These are phyloP conservation scores for Diaporthe eres DNA, from an alignment of 2,329 filamentous ascomycete species.

Conservation along the genomic window DNA sequence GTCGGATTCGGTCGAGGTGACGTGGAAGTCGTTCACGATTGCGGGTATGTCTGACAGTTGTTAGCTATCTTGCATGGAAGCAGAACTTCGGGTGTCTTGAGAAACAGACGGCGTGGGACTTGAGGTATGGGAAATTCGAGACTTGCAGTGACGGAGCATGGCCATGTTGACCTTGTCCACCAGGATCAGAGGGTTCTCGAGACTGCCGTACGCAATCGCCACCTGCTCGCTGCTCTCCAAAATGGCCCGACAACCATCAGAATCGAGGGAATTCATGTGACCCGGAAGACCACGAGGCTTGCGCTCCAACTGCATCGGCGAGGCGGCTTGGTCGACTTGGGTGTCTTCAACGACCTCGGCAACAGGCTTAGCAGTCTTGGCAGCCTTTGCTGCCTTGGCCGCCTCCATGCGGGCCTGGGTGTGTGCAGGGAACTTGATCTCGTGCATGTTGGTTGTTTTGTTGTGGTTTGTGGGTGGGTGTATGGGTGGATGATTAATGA, in stretches of 20 bases:
- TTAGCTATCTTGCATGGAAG: background rate
- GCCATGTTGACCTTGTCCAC: background rate
- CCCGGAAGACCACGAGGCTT: background rate
- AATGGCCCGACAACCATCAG: background rate
- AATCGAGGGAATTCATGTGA: background rate
- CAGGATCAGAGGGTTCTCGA: background rate
- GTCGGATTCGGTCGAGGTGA: background rate
- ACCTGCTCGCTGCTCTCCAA: background rate
- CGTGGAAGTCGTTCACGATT: background rate
- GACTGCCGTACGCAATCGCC: background rate
- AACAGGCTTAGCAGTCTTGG: background rate
- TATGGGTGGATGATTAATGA: too few relatives aligned
- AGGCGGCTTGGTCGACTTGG: too few relatives aligned
- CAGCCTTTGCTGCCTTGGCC: background rate
- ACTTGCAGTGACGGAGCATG: background rate
- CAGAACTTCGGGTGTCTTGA: background rate
- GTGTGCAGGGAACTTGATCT: too few relatives aligned
- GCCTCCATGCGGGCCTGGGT: too few relatives aligned
- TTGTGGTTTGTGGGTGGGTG: too few relatives aligned
- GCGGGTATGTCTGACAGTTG: background rate
- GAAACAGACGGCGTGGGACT: accelerated
- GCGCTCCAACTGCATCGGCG: background rate
- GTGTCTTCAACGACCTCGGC: background rate
- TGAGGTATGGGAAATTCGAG: background rate
- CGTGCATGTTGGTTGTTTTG: too few relatives aligned